These are phyloP conservation scores for Styphnolobium japonicum DNA, from an alignment of 306 rosid species.

Conservation along the genomic window DNA sequence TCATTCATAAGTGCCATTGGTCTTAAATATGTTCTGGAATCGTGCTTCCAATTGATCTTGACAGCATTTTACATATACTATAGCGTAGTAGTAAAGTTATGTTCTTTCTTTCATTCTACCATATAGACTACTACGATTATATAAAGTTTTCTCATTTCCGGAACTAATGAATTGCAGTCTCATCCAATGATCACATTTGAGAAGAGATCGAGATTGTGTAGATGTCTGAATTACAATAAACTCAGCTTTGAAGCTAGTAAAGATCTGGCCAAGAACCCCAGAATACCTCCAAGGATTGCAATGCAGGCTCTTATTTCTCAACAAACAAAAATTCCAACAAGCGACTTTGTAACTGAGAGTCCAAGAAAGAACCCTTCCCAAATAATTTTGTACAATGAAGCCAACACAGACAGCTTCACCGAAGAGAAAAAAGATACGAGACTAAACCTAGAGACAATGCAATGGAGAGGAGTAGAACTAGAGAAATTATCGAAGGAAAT, in stretches of 20 bases:
- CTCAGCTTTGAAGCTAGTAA: slow-evolving; percentile 71
- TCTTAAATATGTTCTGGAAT: neutral
- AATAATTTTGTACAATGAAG: slow-evolving; percentile 25
- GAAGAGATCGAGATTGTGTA: slow-evolving; percentile 67
- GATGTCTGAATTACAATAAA: slow-evolving; percentile 68
- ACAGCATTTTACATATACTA: neutral
- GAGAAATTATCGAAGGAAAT: slow-evolving; percentile 52
- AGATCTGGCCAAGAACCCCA: slow-evolving; percentile 78
- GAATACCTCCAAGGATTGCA: slow-evolving; percentile 76
- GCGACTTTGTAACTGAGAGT: slow-evolving; percentile 20
- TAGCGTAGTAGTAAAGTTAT: neutral
- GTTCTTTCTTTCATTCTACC: neutral
- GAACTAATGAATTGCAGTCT: slow-evolving; percentile 51
- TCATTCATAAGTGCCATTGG: neutral
- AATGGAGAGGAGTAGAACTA: slow-evolving; percentile 61
- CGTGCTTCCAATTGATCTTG: neutral
- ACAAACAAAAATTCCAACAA: slow-evolving; percentile 37
- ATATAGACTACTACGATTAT: neutral
- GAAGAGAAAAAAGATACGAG: slow-evolving; percentile 38
- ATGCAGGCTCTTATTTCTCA: slow-evolving; percentile 75
- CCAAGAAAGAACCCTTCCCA: slow-evolving; percentile 31
- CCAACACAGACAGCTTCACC: slow-evolving; percentile 12
- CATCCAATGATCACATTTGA: slow-evolving; percentile 56
- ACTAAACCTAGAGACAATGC: slow-evolving; percentile 51
- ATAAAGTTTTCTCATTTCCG: neutral